A percentile compares a stretch with the other conserved stretches of the same genome.
These are phyloP conservation scores for Cinchona pubescens DNA, from an alignment of 257 asterid species.

Conservation along the genomic window DNA sequence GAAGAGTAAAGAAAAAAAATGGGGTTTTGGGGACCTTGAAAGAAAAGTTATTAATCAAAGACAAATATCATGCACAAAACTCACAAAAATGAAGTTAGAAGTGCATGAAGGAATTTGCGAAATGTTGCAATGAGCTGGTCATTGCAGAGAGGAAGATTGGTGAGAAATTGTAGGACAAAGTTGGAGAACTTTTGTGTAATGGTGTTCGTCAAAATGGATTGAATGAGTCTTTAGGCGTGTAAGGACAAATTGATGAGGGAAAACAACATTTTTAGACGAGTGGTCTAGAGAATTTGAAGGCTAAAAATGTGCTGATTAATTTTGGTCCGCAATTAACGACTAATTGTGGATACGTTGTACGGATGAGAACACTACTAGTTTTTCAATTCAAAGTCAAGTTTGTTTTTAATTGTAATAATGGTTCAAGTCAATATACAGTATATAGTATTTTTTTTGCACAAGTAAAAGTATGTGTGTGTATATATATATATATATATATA, in stretches of 20 bases:
- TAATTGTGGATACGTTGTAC: background rate
- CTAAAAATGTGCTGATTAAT: background rate
- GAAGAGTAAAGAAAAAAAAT: constrained; percentile 16
- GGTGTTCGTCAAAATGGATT: constrained; percentile 8
- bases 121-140: constrained; percentile 23
- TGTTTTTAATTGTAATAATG: background rate
- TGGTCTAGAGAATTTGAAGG: constrained; percentile 37
- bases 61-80: constrained; percentile 28
- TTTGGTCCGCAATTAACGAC: background rate
- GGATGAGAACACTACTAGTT: background rate
- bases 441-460: too few relatives aligned
- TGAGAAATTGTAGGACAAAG: constrained; percentile 48
- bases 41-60: constrained; percentile 23
- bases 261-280: background rate
- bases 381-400: background rate
- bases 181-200: background rate
- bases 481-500: too few relatives aligned
- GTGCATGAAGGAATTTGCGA: constrained; percentile 21
- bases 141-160: constrained; percentile 29
- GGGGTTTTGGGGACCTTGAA: constrained; percentile 11
- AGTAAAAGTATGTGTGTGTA: too few relatives aligned
- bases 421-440: background rate
- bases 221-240: background rate
- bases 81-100: constrained; percentile 15
- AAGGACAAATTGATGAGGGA: constrained; percentile 1